Percentiles rank a stretch among this genome's conserved stretches.
These are phyloP conservation scores for Lasiosphaeris hirsuta DNA, from an alignment of 495 filamentous ascomycete genomes.

Conservation along the genomic window DNA sequence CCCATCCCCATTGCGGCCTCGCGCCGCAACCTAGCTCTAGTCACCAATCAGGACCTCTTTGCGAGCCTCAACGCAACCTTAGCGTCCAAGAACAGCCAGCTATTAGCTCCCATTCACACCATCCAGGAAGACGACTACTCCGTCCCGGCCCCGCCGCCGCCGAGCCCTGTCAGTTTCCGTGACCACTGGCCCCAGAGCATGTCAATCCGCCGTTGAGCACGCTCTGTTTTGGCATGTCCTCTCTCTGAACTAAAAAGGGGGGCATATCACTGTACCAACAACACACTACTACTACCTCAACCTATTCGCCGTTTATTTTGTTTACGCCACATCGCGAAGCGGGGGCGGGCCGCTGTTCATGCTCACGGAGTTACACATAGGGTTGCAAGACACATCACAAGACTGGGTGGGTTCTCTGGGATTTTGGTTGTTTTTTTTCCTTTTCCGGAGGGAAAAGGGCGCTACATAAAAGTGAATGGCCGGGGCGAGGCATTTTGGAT, in stretches of 20 bases:
- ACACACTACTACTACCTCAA: neutral
- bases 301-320: too few relatives aligned
- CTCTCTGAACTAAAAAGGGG: neutral
- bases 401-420: neutral
- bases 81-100: constrained; percentile 33
- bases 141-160: constrained; percentile 49
- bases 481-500: neutral
- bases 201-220: constrained; percentile 25
- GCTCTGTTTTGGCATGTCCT: neutral
- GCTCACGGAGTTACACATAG: constrained; percentile 4
- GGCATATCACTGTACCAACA: constrained; percentile 3
- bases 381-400: constrained; percentile 1
- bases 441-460: neutral
- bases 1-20: constrained; percentile 43
- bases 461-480: neutral
- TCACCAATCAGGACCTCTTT: constrained; percentile 45
- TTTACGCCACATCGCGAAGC: too few relatives aligned
- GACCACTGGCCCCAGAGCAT: constrained; percentile 39
- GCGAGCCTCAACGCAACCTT: constrained; percentile 46
- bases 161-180: constrained; percentile 47
- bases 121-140: constrained; percentile 50
- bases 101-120: constrained; percentile 38
- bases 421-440: too few relatives aligned
- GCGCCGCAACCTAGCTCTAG: constrained; percentile 34
- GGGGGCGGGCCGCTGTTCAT: too few relatives aligned